Evolutionary conservation across 352 stramenopile genomes (phyloP).

Genomic region (Phytophthora podocarpi): DNA sequence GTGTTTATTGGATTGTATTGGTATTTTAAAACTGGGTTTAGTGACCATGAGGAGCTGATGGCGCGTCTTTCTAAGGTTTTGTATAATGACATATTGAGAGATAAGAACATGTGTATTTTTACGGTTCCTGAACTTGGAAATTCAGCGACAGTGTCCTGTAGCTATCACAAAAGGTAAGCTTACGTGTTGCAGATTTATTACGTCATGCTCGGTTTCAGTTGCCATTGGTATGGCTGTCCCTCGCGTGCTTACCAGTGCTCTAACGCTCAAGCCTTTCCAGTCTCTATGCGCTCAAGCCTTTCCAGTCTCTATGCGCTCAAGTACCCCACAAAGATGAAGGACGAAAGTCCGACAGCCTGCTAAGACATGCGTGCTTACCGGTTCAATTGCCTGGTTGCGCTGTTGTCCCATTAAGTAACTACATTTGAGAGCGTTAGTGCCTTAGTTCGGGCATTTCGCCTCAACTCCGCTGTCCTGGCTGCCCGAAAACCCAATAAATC

Average conservation of each 20-base stretch:
- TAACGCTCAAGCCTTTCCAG: not conserved
- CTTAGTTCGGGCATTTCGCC: conserved; percentile 13
- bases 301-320: conserved; percentile 16
- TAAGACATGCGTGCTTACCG: not conserved
- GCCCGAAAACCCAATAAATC: conserved; percentile 2
- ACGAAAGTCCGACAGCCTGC: not conserved
- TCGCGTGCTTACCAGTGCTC: not conserved
- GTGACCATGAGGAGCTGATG: too few relatives aligned
- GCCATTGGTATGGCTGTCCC: not conserved
- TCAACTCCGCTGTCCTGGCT: conserved; percentile 23
- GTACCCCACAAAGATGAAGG: not conserved
- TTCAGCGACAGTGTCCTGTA: not conserved
- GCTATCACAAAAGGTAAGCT: too few relatives aligned
- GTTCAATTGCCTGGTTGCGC: too few relatives aligned
- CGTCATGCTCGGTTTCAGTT: conserved; percentile 10
- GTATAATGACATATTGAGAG: not conserved
- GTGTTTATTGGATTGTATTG: not conserved
- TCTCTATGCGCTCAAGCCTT: not conserved
- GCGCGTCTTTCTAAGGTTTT: not conserved
- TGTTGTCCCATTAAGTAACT: conserved; percentile 24
- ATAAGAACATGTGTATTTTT: conserved; percentile 3
- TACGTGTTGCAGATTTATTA: too few relatives aligned
- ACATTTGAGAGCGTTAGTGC: conserved; percentile 12
- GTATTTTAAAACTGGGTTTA: not conserved
- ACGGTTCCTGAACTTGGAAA: too few relatives aligned